These are phyloP conservation scores for Marasmius oreades DNA, from an alignment of 1,284 basidiomycete genomes.

Conservation along the genomic window DNA sequence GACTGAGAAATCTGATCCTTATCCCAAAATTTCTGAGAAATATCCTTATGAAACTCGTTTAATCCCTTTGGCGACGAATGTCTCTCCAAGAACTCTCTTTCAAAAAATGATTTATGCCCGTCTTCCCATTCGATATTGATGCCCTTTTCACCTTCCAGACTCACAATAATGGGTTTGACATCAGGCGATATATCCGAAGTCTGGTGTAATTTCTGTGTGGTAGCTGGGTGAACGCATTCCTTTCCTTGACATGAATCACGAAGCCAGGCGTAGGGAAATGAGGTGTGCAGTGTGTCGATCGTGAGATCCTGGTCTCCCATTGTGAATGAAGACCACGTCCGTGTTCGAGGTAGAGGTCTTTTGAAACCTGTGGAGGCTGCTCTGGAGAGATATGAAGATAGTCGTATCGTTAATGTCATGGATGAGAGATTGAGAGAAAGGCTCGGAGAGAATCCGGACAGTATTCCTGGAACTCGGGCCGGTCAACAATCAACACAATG, in stretches of 20 bases:
- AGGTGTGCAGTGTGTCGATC: slow-evolving; percentile 15
- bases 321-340: slow-evolving; percentile 5
- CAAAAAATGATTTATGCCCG: slow-evolving; percentile 55
- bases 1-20: slow-evolving; percentile 3
- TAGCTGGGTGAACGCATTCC: slow-evolving; percentile 69
- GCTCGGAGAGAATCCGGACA: too few relatives aligned
- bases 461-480: too few relatives aligned
- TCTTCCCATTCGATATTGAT: slow-evolving; percentile 55
- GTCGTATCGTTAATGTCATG: neutral
- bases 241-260: slow-evolving; percentile 24
- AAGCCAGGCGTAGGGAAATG: slow-evolving; percentile 24
- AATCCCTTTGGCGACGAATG: slow-evolving; percentile 33
- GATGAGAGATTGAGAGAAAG: neutral
- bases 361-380: neutral
- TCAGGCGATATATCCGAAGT: slow-evolving; percentile 60
- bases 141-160: slow-evolving; percentile 35
- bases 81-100: slow-evolving; percentile 44
- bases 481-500: neutral
- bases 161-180: slow-evolving; percentile 34
- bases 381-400: neutral
- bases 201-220: slow-evolving; percentile 72
- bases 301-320: slow-evolving; percentile 8
- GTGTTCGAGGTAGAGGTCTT: neutral
- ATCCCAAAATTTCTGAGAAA: slow-evolving; percentile 10
- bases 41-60: slow-evolving; percentile 13